phyloP scores from a whole-genome alignment of 2,329 filamentous ascomycete genomes.

The Aspergillus pseudoglaucus region DNA sequence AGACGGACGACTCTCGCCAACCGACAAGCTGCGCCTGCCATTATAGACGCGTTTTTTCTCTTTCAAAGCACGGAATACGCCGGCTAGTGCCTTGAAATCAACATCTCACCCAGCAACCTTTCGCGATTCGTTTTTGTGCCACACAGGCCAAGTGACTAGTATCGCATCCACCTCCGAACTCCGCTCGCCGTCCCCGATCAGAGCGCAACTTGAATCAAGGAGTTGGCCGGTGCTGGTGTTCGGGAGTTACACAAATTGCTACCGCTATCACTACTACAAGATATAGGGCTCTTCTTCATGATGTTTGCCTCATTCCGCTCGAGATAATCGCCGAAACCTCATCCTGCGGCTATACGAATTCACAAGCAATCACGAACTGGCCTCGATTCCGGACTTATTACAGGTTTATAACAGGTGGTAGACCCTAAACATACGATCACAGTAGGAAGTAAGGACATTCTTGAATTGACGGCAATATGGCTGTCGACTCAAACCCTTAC shows the following conservation, averaged over 20 bases:
- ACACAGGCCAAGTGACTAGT: not conserved
- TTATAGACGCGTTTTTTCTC: not conserved
- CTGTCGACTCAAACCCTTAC: slow-evolving; percentile 24
- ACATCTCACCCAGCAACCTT: not conserved
- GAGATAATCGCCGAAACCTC: slow-evolving; percentile 1
- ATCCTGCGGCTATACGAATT: not conserved
- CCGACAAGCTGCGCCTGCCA: slow-evolving; percentile 2
- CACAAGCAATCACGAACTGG: slow-evolving; percentile 5
- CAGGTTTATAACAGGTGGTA: not conserved
- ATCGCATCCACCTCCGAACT: slow-evolving; percentile 8
- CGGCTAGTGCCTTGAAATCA: not conserved
- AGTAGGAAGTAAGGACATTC: not conserved
- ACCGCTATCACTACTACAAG: not conserved
- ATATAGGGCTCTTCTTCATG: not conserved
- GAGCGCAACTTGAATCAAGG: not conserved
- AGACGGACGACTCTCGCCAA: not conserved
- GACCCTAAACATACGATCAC: not conserved
- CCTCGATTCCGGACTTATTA: not conserved
- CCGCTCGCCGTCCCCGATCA: slow-evolving; percentile 7
- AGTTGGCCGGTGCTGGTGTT: slow-evolving; percentile 3
- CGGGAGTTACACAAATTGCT: not conserved
- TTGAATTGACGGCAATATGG: slow-evolving; percentile 17
- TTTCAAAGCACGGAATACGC: not conserved
- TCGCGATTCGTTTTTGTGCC: not conserved
- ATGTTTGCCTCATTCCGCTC: slow-evolving; percentile 8